Evolutionary conservation across 108 stramenopile genomes (phyloP).

Genomic region (Nitzschia sp.): DNA sequence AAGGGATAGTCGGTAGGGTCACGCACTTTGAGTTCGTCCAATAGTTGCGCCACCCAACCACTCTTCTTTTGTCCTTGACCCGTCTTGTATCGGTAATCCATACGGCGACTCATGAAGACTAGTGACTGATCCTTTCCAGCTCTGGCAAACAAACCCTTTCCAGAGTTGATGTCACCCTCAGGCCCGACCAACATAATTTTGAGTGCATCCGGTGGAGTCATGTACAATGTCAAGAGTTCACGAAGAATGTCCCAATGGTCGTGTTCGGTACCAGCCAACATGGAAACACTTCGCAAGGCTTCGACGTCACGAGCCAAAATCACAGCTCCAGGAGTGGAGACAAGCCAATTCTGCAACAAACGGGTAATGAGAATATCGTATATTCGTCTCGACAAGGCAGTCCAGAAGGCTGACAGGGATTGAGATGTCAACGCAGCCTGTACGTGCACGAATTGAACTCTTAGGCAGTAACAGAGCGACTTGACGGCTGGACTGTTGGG

Average conservation of each 20-base stretch:
- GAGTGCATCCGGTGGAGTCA: constrained; percentile 84
- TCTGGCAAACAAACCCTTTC: constrained; percentile 77
- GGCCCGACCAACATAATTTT: constrained; percentile 80
- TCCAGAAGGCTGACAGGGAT: constrained; percentile 81
- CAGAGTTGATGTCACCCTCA: constrained; percentile 76
- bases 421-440: constrained; percentile 79
- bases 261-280: constrained; percentile 80
- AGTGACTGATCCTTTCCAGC: constrained; percentile 74
- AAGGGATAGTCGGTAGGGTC: constrained; percentile 72
- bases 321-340: constrained; percentile 81
- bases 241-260: constrained; percentile 79
- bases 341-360: constrained; percentile 69
- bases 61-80: constrained; percentile 65
- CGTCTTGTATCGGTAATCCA: constrained; percentile 77
- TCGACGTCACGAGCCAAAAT: constrained; percentile 81
- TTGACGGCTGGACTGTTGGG: constrained; percentile 82
- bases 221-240: constrained; percentile 79
- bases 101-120: constrained; percentile 80
- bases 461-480: constrained; percentile 75
- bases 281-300: constrained; percentile 74
- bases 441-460: constrained; percentile 78
- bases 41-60: constrained; percentile 67
- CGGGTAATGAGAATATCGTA: constrained; percentile 80
- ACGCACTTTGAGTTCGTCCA: constrained; percentile 66
- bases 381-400: constrained; percentile 80